Evolutionary conservation across 768 basidiomycete genomes (phyloP), one percentile per base, ranked within the genome.

Genomic region (Guyanaporus albipodus): DNA sequence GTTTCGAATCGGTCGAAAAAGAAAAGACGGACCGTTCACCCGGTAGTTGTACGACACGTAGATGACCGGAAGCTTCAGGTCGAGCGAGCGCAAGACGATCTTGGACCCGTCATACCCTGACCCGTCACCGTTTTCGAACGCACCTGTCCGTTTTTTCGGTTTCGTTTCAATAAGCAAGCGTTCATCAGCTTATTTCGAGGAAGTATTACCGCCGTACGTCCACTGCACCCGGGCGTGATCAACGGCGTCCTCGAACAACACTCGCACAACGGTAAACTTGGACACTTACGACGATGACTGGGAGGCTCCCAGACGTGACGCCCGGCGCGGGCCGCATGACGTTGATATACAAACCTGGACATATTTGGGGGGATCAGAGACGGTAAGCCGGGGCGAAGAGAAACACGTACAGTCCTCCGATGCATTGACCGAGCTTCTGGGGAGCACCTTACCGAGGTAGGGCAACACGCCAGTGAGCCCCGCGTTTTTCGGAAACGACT

Each of bases 281-380:
- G n/a, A n/a, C n/a, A 52, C 57, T 27, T 26, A 58, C 63, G 39
- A 56, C 56, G 14, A 63, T 24, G 21, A 63, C 56, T 4, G 61
- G 61, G 23, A 63, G 50, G 48, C 38, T 10, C 44, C 48, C 4
- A 38, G 15, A 19, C 48, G 29, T n/a, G 8, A 50, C 38, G 8
- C 26, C 42, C 8, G n/a, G n/a, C n/a, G 24, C 18, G 4, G 42
- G 42, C 27, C 32, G 18, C 14, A 38, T 37, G 7, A 63, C 55
- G 37, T 61, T 57, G 8, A 61, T 19, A 11, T 55, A 61, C 28
- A 63, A 27, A 42, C 61, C 57, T 52, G 74, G 0, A 19, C 12
- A 9, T 14, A 6, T 27, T 5, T 46, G 23, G 48, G 39, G 4
- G 3, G 36, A 32, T 17, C 31, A 28, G 1, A 8, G 6, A 10